Evolutionary conservation across 2,329 filamentous ascomycete genomes (phyloP).

Genomic region (Hypoxylon rubiginosum): DNA sequence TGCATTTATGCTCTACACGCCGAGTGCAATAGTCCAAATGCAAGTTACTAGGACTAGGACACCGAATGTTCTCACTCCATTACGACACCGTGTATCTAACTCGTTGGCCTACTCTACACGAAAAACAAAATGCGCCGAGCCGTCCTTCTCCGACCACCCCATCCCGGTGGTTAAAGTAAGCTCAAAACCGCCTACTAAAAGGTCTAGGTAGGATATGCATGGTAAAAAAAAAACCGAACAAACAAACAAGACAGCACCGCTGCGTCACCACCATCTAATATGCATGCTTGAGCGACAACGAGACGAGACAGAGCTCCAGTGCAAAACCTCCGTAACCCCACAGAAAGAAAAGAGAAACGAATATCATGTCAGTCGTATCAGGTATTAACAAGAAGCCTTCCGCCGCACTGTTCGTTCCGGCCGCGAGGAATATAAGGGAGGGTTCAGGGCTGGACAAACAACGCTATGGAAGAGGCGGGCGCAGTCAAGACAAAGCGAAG

Average conservation of each 20-base stretch:
- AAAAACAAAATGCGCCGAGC: constrained; percentile 44
- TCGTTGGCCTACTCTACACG: constrained; percentile 18
- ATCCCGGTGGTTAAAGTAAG: constrained; percentile 43
- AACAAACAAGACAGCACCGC: constrained; percentile 14
- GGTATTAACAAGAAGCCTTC: constrained; percentile 10
- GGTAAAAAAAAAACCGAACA: neutral
- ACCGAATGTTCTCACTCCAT: constrained; percentile 13
- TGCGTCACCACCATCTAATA: constrained; percentile 24
- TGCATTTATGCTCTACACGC: constrained; percentile 15
- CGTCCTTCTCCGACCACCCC: constrained; percentile 45
- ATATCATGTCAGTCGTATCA: constrained; percentile 33
- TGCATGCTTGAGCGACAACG: constrained; percentile 25
- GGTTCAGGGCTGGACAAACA: constrained; percentile 23
- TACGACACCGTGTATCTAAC: constrained; percentile 16
- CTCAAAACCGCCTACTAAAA: constrained; percentile 44
- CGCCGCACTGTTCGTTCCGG: constrained; percentile 6
- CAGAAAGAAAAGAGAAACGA: constrained; percentile 5
- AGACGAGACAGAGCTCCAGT: constrained; percentile 38
- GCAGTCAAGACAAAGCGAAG: constrained; percentile 20
- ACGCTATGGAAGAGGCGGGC: constrained; percentile 20
- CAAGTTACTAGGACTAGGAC: constrained; percentile 8
- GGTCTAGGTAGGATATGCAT: constrained; percentile 43
- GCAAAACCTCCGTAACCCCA: constrained; percentile 12
- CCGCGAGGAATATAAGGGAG: constrained; percentile 8
- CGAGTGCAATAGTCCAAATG: constrained; percentile 21